Evolutionary conservation across 2,329 filamentous ascomycete genomes (phyloP), one percentile per base, ranked within the genome.

Genomic region (Ceratocystis harringtonii): DNA sequence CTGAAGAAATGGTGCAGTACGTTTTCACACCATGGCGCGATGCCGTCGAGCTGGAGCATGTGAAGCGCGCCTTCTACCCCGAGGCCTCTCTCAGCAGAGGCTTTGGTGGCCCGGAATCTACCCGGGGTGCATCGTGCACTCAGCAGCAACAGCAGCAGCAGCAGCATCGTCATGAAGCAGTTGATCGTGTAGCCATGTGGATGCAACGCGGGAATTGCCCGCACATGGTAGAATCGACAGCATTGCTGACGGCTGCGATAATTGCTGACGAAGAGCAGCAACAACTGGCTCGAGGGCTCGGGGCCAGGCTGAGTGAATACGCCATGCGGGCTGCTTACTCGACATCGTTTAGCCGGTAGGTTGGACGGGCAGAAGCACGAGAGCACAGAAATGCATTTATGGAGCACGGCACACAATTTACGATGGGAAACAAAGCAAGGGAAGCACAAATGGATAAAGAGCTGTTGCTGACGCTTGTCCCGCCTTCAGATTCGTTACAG

Each of bases 181-280:
- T 86, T 61, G 80, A 81, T 62, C 78, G 80, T 62, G 83, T 86
- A 61, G 80, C 81, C 52, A 80, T 86, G 75, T 88, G 86, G 87
- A 84, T 87, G 80, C 81, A 87, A 71, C 83, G 87, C 72, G 85
- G 85, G 69, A 84, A 84, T 70, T 87, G 90, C 68, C 89, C 89
- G 65, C 87, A 92, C 76, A 80, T 90, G 74, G 82, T 92, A 64
- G 89, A 92, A 75, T 88, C 86, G 44, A 92, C 89, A 52, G 87
- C 86, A 2, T 80, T 90, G 68, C 78, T 94, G 67, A 83, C 83
- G 69, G 84, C 87, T 68, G 88, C 87, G 32, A 76, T 86, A 22
- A 75, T 91, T 63, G 82, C 84, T 71, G 88, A 91, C 75, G 77
- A 78, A 68, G 72, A 73, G 45, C 70, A 70, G 55, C 55, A 58